Evolutionary conservation across 2,329 filamentous ascomycete species (phyloP).

Genomic region (Acarospora socialis): DNA sequence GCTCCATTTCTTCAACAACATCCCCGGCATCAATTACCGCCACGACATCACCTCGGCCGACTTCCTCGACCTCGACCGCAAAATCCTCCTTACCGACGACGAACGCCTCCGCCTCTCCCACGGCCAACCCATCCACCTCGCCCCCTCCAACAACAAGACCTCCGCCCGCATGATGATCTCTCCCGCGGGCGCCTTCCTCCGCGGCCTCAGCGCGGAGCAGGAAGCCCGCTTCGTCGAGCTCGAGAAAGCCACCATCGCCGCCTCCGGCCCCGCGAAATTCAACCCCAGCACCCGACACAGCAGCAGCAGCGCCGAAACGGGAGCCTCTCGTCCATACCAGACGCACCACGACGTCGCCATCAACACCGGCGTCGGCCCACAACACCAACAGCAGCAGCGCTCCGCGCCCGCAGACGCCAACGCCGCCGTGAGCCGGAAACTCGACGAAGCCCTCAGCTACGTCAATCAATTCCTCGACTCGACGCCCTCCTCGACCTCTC

Average conservation of each 20-base stretch:
- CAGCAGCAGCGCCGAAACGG: not conserved
- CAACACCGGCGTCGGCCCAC: too few species aligned
- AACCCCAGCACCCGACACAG: not conserved
- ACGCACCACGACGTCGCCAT: too few species aligned
- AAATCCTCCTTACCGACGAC: slow-evolving; percentile 1
- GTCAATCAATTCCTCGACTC: too few species aligned
- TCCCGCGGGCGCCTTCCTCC: slow-evolving; percentile 30
- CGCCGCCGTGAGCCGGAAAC: not conserved
- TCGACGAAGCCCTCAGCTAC: not conserved
- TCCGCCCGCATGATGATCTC: slow-evolving; percentile 32
- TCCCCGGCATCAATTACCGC: slow-evolving; percentile 10
- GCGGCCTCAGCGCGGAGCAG: slow-evolving; percentile 31
- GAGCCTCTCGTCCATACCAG: too few species aligned
- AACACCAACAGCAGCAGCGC: not conserved
- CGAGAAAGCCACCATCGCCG: slow-evolving; percentile 23
- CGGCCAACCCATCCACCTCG: slow-evolving; percentile 28
- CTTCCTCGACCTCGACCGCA: not conserved
- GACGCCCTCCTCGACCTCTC: too few species aligned
- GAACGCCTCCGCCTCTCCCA: slow-evolving; percentile 13
- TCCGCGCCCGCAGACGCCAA: not conserved
- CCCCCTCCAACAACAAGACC: slow-evolving; percentile 24
- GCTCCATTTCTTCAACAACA: slow-evolving; percentile 10
- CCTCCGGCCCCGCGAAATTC: slow-evolving; percentile 14
- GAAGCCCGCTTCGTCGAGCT: slow-evolving; percentile 31
- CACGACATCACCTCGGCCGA: slow-evolving; percentile 4